A percentile compares a stretch with the other conserved stretches of the same genome.
Conservation (phyloP, 441 rosid genomes). For the Populus tomentosa region DNA sequence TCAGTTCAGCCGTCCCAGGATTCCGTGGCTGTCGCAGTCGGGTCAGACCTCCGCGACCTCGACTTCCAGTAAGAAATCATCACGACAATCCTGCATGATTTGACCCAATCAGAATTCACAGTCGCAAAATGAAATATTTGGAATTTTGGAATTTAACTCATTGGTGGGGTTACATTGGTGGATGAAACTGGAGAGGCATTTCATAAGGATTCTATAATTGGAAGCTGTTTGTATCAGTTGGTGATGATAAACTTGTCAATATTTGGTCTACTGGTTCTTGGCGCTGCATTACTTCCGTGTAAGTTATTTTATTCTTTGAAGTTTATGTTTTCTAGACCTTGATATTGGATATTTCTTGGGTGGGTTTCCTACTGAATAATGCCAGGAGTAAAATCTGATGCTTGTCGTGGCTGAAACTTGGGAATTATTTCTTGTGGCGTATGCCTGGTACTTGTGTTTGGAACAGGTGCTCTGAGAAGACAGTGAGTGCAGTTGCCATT, state of each 20-base stretch:
- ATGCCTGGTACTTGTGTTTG: not conserved
- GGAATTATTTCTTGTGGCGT: not conserved
- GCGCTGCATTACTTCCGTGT: slow-evolving; percentile 59
- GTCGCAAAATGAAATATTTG: not conserved
- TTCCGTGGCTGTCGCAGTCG: slow-evolving; percentile 69
- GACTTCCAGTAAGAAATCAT: slow-evolving; percentile 46
- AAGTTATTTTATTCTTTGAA: slow-evolving; percentile 20
- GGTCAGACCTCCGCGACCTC: slow-evolving; percentile 82
- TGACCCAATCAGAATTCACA: too few species aligned
- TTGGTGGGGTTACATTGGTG: slow-evolving; percentile 41
- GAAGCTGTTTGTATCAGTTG: slow-evolving; percentile 75
- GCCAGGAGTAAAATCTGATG: too few species aligned
- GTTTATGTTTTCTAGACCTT: not conserved
- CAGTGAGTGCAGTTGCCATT: slow-evolving; percentile 79
- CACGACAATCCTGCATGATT: not conserved
- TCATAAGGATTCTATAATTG: slow-evolving; percentile 64
- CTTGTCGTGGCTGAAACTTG: not conserved
- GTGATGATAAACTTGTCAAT: slow-evolving; percentile 84
- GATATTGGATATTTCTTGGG: not conserved
- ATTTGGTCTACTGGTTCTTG: slow-evolving; percentile 73
- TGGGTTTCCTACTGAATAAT: too few species aligned
- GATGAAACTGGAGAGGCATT: slow-evolving; percentile 53
- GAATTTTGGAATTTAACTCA: not conserved
- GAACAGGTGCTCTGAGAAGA: slow-evolving; percentile 76
- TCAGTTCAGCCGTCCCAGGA: slow-evolving; percentile 63